A percentile compares a stretch with the other conserved stretches of the same genome.
Conservation (phyloP, 257 asterid genomes). For the Ehretia macrophylla region DNA sequence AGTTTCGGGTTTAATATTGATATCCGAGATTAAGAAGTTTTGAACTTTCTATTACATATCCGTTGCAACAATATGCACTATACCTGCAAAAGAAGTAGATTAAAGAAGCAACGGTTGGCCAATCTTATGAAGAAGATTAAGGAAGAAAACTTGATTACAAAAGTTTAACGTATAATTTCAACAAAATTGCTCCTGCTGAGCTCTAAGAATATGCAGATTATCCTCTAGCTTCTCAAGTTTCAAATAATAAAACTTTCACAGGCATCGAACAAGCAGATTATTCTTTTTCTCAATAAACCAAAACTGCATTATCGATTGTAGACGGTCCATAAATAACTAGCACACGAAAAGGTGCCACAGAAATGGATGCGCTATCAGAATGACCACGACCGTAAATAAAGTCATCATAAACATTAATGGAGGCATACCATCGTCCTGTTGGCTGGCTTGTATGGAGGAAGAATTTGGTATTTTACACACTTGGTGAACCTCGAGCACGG, state of each 20-base stretch:
- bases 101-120: slow-evolving; percentile 1
- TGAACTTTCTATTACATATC: no score
- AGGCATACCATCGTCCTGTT: not conserved
- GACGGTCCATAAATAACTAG: no score
- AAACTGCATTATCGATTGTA: not conserved
- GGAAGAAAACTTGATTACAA: not conserved
- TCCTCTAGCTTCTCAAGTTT: not conserved
- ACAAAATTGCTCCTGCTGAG: slow-evolving; percentile 1
- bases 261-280: not conserved
- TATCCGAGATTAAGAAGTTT: no score
- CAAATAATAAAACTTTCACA: not conserved
- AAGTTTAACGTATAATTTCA: not conserved
- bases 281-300: not conserved
- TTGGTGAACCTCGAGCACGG: slow-evolving; percentile 28
- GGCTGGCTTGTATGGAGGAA: not conserved
- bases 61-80: no score
- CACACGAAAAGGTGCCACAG: no score
- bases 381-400: no score
- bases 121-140: not conserved
- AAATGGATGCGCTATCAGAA: no score
- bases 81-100: slow-evolving; percentile 21
- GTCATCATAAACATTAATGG: not conserved
- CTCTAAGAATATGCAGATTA: not conserved
- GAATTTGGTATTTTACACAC: not conserved
- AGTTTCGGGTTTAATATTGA: no score